Conservation (phyloP, 2,329 filamentous ascomycete species). For the Berkeleyomyces basicola region DNA sequence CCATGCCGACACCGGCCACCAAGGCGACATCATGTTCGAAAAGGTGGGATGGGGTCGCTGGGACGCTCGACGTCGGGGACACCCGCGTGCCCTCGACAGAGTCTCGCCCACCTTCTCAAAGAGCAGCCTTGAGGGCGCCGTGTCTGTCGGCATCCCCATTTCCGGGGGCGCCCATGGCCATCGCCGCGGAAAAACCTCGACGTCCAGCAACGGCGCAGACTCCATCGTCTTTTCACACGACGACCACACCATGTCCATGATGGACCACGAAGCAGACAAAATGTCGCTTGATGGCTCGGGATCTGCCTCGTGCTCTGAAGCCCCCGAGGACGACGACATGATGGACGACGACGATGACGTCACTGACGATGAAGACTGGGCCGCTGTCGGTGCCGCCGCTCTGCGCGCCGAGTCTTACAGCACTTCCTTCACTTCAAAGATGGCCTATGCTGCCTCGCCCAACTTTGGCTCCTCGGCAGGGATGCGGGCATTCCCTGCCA, state of each 20-base stretch:
- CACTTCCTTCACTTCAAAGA: slow-evolving; percentile 27
- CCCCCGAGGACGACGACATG: slow-evolving; percentile 46
- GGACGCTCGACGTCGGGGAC: slow-evolving; percentile 64
- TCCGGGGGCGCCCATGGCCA: slow-evolving; percentile 21
- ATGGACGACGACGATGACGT: slow-evolving; percentile 68
- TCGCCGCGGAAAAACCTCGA: slow-evolving; percentile 30
- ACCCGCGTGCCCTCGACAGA: slow-evolving; percentile 30
- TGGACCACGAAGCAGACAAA: slow-evolving; percentile 78
- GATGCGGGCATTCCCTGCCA: slow-evolving; percentile 32
- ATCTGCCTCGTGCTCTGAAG: slow-evolving; percentile 62
- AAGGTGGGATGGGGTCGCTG: slow-evolving; percentile 97
- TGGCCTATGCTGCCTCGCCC: slow-evolving; percentile 27
- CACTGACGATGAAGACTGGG: slow-evolving; percentile 95
- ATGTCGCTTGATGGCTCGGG: slow-evolving; percentile 68
- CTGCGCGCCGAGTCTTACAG: slow-evolving; percentile 53
- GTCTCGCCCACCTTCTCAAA: slow-evolving; percentile 20
- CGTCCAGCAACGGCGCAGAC: slow-evolving; percentile 45
- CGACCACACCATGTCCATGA: slow-evolving; percentile 47
- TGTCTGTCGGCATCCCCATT: slow-evolving; percentile 38
- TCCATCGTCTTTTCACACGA: slow-evolving; percentile 64
- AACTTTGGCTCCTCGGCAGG: slow-evolving; percentile 30
- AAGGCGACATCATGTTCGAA: slow-evolving; percentile 68
- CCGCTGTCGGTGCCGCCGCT: slow-evolving; percentile 69
- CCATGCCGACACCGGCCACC: slow-evolving; percentile 35
- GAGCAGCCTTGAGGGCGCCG: slow-evolving; percentile 22